Percentiles rank a stretch among this genome's conserved stretches.
phyloP scores from a whole-genome alignment of 2,329 filamentous ascomycete genomes.

The Cytospora paraplurivora region DNA sequence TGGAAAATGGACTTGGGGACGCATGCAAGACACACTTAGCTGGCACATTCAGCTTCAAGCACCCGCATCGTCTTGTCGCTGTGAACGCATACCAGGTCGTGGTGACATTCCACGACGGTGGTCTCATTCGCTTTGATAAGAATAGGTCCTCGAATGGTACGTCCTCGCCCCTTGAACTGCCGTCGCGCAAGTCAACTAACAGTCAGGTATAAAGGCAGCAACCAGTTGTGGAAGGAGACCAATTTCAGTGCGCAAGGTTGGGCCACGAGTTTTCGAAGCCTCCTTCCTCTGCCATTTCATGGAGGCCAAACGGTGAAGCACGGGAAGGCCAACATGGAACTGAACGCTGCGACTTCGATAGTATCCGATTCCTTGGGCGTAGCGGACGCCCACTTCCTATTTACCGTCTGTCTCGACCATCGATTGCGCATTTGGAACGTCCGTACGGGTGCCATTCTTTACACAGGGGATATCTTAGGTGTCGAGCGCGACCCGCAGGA shows the following conservation, averaged over 20 bases:
- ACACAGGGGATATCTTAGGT: constrained; percentile 76
- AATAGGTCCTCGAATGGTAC: constrained; percentile 51
- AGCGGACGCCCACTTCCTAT: constrained; percentile 56
- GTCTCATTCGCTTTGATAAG: constrained; percentile 70
- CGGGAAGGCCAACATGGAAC: constrained; percentile 66
- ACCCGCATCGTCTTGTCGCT: constrained; percentile 79
- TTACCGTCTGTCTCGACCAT: constrained; percentile 89
- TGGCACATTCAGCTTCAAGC: constrained; percentile 73
- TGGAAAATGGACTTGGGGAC: constrained; percentile 73
- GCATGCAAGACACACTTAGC: constrained; percentile 75
- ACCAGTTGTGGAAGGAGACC: constrained; percentile 66
- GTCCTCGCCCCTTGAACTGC: constrained; percentile 28
- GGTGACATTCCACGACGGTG: constrained; percentile 78
- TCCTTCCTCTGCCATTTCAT: constrained; percentile 70
- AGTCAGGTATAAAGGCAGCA: constrained; percentile 32
- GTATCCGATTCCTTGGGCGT: constrained; percentile 55
- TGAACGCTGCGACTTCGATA: constrained; percentile 67
- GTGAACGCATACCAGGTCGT: constrained; percentile 73
- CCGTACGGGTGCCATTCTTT: constrained; percentile 74
- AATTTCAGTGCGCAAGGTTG: constrained; percentile 75
- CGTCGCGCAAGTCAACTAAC: not conserved
- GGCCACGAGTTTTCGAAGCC: constrained; percentile 65
- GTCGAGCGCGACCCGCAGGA: constrained; percentile 68
- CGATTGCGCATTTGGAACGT: constrained; percentile 88
- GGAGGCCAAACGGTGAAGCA: constrained; percentile 65